These are phyloP conservation scores for Phellinidium pouzarii DNA, from an alignment of 1,284 basidiomycete species.

Conservation along the genomic window DNA sequence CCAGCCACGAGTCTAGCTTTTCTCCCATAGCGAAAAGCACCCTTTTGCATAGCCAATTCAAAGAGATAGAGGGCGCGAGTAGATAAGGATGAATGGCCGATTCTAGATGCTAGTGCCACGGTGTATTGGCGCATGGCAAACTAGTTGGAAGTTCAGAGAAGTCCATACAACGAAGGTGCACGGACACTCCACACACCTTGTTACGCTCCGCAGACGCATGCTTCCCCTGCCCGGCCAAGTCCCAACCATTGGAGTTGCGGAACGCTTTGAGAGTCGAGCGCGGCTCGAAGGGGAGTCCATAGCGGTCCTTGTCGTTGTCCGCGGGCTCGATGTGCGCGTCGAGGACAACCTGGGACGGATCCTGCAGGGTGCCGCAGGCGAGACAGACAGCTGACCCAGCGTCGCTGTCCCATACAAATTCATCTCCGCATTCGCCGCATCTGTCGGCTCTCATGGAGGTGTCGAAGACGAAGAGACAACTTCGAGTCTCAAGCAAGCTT, in stretches of 20 bases:
- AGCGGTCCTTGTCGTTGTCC: slow-evolving; percentile 21
- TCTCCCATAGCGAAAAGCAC: slow-evolving; percentile 59
- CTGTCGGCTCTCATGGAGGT: slow-evolving; percentile 12
- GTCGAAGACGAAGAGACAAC: neutral
- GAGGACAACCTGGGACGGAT: slow-evolving; percentile 53
- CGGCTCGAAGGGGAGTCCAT: slow-evolving; percentile 20
- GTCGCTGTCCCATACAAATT: slow-evolving; percentile 47
- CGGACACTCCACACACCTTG: slow-evolving; percentile 32
- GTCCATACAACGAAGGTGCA: neutral
- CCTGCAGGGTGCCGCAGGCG: slow-evolving; percentile 55
- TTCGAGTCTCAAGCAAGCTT: slow-evolving; percentile 4
- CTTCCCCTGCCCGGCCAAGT: slow-evolving; percentile 54
- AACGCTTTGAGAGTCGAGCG: slow-evolving; percentile 38
- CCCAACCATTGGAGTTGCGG: slow-evolving; percentile 42
- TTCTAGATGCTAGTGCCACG: slow-evolving; percentile 44
- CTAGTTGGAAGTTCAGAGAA: slow-evolving; percentile 30
- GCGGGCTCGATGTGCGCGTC: slow-evolving; percentile 36
- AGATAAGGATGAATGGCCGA: slow-evolving; percentile 48
- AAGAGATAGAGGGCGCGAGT: slow-evolving; percentile 59
- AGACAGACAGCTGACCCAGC: slow-evolving; percentile 57
- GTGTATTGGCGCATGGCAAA: slow-evolving; percentile 56
- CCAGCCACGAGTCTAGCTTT: slow-evolving; percentile 60
- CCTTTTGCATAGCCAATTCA: slow-evolving; percentile 51
- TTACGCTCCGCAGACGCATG: slow-evolving; percentile 55
- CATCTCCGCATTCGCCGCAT: slow-evolving; percentile 47